Percentiles rank a stretch among this genome's conserved stretches.
Conservation (phyloP, 108 stramenopile genomes). For the Cyclostephanos invisitatus region DNA sequence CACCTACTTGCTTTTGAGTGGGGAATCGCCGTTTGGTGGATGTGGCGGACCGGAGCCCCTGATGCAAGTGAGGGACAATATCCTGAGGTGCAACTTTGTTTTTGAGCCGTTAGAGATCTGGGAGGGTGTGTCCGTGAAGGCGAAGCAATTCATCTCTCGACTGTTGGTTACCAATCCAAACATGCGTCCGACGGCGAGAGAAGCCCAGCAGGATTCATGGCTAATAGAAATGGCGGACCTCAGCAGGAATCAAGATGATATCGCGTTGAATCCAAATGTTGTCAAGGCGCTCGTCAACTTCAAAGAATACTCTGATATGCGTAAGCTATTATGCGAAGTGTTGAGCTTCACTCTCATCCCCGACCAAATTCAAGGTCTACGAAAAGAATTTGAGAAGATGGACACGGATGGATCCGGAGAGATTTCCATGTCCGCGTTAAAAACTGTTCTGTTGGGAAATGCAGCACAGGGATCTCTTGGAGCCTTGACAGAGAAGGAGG, state of each 20-base stretch:
- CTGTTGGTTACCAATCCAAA: conserved; percentile 66
- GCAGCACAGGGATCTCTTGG: conserved; percentile 66
- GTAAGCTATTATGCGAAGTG: conserved; percentile 78
- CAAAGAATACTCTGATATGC: conserved; percentile 80
- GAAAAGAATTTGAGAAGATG: conserved; percentile 78
- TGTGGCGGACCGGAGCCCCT: conserved; percentile 69
- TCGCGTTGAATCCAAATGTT: conserved; percentile 59
- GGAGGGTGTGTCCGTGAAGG: conserved; percentile 66
- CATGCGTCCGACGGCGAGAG: conserved; percentile 68
- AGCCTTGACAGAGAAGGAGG: conserved; percentile 72
- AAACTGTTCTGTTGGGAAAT: conserved; percentile 62
- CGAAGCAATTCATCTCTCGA: conserved; percentile 67
- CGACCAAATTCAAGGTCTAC: conserved; percentile 75
- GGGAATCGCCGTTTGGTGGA: conserved; percentile 89
- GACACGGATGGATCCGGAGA: conserved; percentile 81
- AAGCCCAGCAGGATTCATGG: conserved; percentile 74
- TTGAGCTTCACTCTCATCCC: conserved; percentile 82
- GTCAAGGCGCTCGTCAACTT: conserved; percentile 72
- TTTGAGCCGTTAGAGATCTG: conserved; percentile 82
- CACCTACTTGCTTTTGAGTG: conserved; percentile 80
- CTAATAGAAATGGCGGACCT: conserved; percentile 46
- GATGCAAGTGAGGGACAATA: conserved; percentile 57
- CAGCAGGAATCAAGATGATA: conserved; percentile 34
- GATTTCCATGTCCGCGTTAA: conserved; percentile 63
- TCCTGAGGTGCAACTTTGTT: conserved; percentile 49